phyloP scores from a whole-genome alignment of 305 asterid genomes.

The Caryopteris hybrid region DNA sequence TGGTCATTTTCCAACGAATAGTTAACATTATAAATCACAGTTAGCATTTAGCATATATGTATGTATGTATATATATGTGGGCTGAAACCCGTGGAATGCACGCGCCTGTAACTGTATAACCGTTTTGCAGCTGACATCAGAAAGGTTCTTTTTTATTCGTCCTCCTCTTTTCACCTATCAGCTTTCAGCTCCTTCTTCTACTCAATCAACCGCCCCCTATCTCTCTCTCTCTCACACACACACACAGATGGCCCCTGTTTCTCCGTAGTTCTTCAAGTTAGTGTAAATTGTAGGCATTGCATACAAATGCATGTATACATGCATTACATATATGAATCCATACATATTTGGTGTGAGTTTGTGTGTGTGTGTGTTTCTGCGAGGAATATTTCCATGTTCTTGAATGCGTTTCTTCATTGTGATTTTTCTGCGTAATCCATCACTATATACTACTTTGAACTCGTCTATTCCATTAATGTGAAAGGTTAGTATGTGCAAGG shows the following conservation, averaged over 20 bases:
- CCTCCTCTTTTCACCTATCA: slow-evolving; percentile 13
- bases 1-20: neutral
- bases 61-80: neutral
- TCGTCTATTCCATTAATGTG: neutral
- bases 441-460: neutral
- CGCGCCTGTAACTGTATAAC: slow-evolving; percentile 40
- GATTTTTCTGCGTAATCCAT: neutral
- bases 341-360: too few relatives aligned
- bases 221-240: slow-evolving; percentile 14
- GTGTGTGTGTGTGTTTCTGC: neutral
- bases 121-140: slow-evolving; percentile 26
- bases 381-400: neutral
- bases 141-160: neutral
- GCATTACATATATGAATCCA: neutral
- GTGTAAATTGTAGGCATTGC: neutral
- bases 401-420: neutral
- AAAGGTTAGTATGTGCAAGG: neutral
- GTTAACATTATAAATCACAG: neutral
- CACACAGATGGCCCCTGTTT: slow-evolving; percentile 5
- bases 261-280: slow-evolving; percentile 12
- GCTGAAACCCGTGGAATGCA: slow-evolving; percentile 4
- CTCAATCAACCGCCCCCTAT: slow-evolving; percentile 5
- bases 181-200: slow-evolving; percentile 19
- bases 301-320: slow-evolving; percentile 5
- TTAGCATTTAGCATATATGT: too few relatives aligned